Conservation (phyloP, 805 yeast species). For the Sugiyamaella floridensis region DNA sequence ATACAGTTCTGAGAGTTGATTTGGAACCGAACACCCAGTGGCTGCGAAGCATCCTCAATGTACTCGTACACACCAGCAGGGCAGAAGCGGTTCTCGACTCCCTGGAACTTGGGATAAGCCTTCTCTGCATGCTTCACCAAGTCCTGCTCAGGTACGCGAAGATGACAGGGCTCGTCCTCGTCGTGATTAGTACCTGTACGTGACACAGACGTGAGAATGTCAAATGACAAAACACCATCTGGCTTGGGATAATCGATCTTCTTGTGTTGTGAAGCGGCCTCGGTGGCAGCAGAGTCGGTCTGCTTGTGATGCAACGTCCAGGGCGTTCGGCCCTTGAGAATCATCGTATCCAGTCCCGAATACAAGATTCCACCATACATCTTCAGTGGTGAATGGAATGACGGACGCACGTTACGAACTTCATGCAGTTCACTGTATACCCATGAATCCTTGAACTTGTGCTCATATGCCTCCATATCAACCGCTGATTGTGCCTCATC, state of each 20-base stretch:
- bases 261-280: constrained; percentile 54
- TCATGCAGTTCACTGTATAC: constrained; percentile 72
- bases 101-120: constrained; percentile 71
- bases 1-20: constrained; percentile 96
- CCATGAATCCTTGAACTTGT: constrained; percentile 71
- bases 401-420: constrained; percentile 88
- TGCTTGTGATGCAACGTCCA: constrained; percentile 72
- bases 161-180: constrained; percentile 88
- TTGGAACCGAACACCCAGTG: constrained; percentile 72
- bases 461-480: constrained; percentile 47
- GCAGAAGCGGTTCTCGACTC: constrained; percentile 87
- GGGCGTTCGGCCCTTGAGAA: constrained; percentile 74
- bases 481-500: constrained; percentile 12
- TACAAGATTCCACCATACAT: constrained; percentile 72
- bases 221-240: constrained; percentile 88
- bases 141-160: constrained; percentile 43
- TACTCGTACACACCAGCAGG: constrained; percentile 99
- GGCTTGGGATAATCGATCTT: constrained; percentile 93
- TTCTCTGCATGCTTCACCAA: constrained; percentile 54
- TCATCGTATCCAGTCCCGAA: constrained; percentile 75
- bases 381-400: constrained; percentile 74
- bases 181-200: constrained; percentile 95
- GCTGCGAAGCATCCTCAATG: constrained; percentile 51
- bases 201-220: constrained; percentile 86
- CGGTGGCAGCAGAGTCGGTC: constrained; percentile 69